These are phyloP conservation scores for Pharus latifolius DNA, from an alignment of 176 grass and related monocot species.

Conservation along the genomic window DNA sequence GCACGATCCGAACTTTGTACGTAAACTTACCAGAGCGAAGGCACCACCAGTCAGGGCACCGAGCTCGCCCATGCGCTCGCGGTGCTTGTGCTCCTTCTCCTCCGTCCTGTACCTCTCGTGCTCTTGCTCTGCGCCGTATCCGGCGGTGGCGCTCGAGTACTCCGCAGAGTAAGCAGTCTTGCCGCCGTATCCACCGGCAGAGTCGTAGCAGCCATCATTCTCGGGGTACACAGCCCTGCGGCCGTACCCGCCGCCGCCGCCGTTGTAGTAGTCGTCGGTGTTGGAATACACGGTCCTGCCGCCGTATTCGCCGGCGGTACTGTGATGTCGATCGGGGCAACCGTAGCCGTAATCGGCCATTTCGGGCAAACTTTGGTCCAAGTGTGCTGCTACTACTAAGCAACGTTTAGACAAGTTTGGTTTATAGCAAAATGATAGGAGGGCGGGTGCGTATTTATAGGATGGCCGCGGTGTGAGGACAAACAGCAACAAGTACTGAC, in stretches of 20 bases:
- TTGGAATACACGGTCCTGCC: constrained; percentile 16
- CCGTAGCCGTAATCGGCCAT: constrained; percentile 18
- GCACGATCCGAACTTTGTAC: too few species aligned
- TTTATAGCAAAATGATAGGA: not conserved
- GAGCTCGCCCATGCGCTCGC: constrained; percentile 54
- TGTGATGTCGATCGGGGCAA: too few species aligned
- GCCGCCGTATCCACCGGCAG: not conserved
- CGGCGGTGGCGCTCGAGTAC: not conserved
- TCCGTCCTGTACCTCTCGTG: constrained; percentile 43
- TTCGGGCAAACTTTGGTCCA: not conserved
- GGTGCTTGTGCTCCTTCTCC: constrained; percentile 61
- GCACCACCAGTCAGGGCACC: constrained; percentile 39
- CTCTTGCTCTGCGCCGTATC: not conserved
- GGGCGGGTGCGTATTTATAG: constrained; percentile 20
- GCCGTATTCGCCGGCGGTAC: too few species aligned
- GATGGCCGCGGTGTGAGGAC: not conserved
- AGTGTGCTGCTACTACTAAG: not conserved
- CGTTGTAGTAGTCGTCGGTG: constrained; percentile 20
- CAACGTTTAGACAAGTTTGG: not conserved
- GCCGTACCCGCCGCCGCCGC: not conserved
- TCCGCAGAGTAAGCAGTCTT: constrained; percentile 8
- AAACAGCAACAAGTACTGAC: not conserved
- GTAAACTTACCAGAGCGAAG: constrained; percentile 61
- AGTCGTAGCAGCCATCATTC: constrained; percentile 10
- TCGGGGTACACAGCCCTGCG: constrained; percentile 5